Evolutionary conservation across 2,329 filamentous ascomycete genomes (phyloP), one percentile per base, ranked within the genome.

Genomic region (Penicillium verrucosum): DNA sequence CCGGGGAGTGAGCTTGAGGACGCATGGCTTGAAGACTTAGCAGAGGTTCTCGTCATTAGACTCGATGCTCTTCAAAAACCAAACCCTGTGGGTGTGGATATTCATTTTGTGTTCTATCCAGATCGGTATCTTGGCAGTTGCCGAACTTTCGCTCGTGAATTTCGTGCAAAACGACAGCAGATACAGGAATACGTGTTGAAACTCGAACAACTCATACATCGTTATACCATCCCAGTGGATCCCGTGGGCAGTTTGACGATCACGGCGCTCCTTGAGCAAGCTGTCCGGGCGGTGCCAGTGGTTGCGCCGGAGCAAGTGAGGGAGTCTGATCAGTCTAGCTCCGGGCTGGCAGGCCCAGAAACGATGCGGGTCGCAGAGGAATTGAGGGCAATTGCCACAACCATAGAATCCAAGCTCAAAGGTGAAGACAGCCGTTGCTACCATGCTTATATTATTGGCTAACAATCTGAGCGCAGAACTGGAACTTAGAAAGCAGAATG

Each of bases 111-210:
- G 1, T 79, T 85, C 64, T 85, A 84, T 60, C 77, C 82, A 5
- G 85, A 87, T 70, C 79, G 84, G 44, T 88, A 87, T 66, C 73
- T 86, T 44, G 75, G 81, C 47, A 73, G 77, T 59, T 82, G 81
- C 57, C 75, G 77, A 54, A 74, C 75, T 1, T 65, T 76, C 10
- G 77, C 81, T 16, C 75, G 75, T 42, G 73, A 77, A 9, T 77
- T 85, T 56, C 78, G 81, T 32, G 57, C 61, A 8, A 69, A 68
- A 30, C 70, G 73, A 59, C 65, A 76, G 8, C 65, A 73, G 43
- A 63, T 73, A 8, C 64, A 68, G 32, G 61, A 69, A 37, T 67
- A 75, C 34, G 63, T 78, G 5, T 60, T 64, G 25, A 67, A 62
- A 37, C 47, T 78, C 14, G 70, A 74, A 21, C 54, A 48, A 11